Percentiles rank a stretch among this genome's conserved stretches.
phyloP scores from a whole-genome alignment of 768 basidiomycete genomes.

The Podaxis sp. region DNA sequence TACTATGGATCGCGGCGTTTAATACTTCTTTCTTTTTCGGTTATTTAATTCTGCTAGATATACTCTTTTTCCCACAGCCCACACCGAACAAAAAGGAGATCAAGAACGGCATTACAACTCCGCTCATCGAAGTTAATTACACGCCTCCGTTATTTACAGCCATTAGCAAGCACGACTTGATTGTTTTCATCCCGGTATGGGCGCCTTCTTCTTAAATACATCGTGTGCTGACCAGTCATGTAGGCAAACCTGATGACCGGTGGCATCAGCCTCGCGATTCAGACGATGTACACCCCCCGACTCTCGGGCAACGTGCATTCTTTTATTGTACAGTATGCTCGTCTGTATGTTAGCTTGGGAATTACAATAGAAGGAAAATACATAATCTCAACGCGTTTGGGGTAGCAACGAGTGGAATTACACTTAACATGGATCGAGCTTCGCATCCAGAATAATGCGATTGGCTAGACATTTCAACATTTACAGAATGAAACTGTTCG shows the following conservation, averaged over 20 bases:
- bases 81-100: conserved; percentile 18
- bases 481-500: too few relatives aligned
- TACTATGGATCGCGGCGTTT: conserved; percentile 62
- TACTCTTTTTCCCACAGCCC: conserved; percentile 48
- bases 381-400: too few relatives aligned
- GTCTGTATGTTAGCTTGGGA: conserved; percentile 68
- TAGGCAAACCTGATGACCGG: conserved; percentile 92
- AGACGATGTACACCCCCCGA: conserved; percentile 75
- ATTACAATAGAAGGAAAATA: background rate
- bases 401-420: too few relatives aligned
- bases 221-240: background rate
- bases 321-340: conserved; percentile 58
- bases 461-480: too few relatives aligned
- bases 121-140: conserved; percentile 13
- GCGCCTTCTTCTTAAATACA: background rate
- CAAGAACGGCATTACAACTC: conserved; percentile 3
- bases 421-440: too few relatives aligned
- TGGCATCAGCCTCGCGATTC: conserved; percentile 72
- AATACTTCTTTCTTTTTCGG: conserved; percentile 62
- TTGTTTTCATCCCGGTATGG: conserved; percentile 80
- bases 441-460: too few relatives aligned
- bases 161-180: conserved; percentile 78
- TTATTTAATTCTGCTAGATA: conserved; percentile 72
- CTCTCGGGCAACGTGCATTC: conserved; percentile 55
- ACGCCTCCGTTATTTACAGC: conserved; percentile 68